Base-by-base conservation (phyloP, 129 eudicot species). In the Flaveria linearis region DNA sequence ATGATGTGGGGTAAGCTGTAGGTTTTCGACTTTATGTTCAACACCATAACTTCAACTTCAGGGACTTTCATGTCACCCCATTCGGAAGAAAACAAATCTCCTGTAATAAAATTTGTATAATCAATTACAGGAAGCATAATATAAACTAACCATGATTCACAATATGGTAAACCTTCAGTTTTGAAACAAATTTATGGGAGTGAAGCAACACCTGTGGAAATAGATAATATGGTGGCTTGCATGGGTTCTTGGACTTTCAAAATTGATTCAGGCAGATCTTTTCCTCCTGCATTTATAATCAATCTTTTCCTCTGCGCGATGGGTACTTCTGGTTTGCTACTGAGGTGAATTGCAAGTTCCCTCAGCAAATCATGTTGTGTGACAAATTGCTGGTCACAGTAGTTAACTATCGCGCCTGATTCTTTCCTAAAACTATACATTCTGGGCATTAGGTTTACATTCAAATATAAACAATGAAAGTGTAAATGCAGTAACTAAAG, bases 351-450 rank as follows among this genome's bases (percentile, higher is more conserved):
- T 23, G 87, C 86, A 65, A 88, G 80, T 68, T 88, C 83, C 77
- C 92, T 88, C 65, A 85, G 76, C 77, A 88, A 68, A 75, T 83
- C 89, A 51, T 88, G 92, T n/a, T 82, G 87, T 3, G 75, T 77
- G 14, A 80, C 82, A 68, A 74, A 88, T 36, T 83, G 84, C 9
- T 78, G 87, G 22, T 82, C 73, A n/a, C 85, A 84, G 43, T 76
- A 77, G 68, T 71, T 79, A 9, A 49, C 45, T 16, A 7, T 20
- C 15, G 45, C 72, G 15, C 43, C 4, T 51, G 47, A 7, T 49
- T 79, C 82, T 47, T 72, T 41, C 68, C 36, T 72, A 78, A 67
- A 28, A 51, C 76, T 57, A 56, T 9, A 71, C 36, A 84, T 9
- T 63, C 10, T 10, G 7, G 33, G 39, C 25, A 14, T 55, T 26